These are phyloP conservation scores for Ceratobasidium sp. DNA, from an alignment of 1,284 basidiomycete genomes.

Conservation along the genomic window DNA sequence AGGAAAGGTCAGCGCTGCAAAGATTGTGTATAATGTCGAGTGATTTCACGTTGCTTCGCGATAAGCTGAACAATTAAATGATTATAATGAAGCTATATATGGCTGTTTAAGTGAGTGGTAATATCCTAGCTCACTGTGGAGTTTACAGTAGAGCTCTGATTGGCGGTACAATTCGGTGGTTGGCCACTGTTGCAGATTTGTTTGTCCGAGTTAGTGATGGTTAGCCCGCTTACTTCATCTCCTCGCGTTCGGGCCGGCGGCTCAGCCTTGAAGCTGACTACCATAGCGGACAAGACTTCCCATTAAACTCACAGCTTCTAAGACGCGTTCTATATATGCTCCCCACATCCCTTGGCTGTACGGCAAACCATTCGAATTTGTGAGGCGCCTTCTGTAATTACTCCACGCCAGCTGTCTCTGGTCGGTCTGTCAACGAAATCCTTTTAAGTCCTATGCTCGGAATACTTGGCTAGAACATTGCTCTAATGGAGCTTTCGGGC, in stretches of 20 bases:
- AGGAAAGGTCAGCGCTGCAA: constrained; percentile 50
- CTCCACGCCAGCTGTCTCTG: not conserved
- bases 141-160: too few relatives aligned
- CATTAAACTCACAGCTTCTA: not conserved
- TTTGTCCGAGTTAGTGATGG: not conserved
- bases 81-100: not conserved
- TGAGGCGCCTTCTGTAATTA: not conserved
- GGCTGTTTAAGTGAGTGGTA: too few relatives aligned
- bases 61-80: too few relatives aligned
- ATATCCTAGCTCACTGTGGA: too few relatives aligned
- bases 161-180: not conserved
- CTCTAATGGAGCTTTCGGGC: constrained; percentile 14
- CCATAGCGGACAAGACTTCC: not conserved
- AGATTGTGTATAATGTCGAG: constrained; percentile 48
- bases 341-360: not conserved
- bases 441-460: not conserved
- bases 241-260: not conserved
- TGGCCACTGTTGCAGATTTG: not conserved
- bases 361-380: not conserved
- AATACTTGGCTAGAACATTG: not conserved
- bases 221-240: not conserved
- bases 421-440: not conserved
- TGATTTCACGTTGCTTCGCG: constrained; percentile 14
- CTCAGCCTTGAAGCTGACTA: not conserved
- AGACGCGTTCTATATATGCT: not conserved